Evolutionary conservation across 1,284 basidiomycete genomes (phyloP), one percentile per base, ranked within the genome.

Genomic region (Tremellales sp.): DNA sequence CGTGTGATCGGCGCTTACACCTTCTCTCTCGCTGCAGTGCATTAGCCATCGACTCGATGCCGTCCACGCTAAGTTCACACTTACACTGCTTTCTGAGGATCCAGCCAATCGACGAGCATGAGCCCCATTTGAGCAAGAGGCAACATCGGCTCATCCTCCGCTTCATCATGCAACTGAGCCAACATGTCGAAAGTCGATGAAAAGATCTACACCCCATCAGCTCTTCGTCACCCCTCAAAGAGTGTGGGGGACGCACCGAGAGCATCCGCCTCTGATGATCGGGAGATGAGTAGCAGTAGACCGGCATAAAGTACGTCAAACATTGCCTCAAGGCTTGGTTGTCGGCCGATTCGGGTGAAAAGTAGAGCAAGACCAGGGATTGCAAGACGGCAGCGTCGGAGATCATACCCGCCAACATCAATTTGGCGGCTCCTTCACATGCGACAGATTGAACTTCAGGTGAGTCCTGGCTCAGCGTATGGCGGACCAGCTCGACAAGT

Each of bases 301-400:
- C 85, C 0, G 92, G 91, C 75, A 98, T 85, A 78, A 97, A 97
- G 75, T 97, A 97, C 17, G 90, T 86, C 23, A 98, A 77, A 68
- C 92, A 97, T 73, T 97, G 94, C 47, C 91, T 79, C 25, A 97
- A 77, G 54, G 90, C 82, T 62, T 88, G 86, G 65, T 97, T 97
- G 35, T 84, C 81, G 12, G 78, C 79, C 0, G 91, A 96, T 52
- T 89, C 84, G 1, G 90, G 89, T 0, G 87, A 89, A 58, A 97
- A 83, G 74, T 94, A 98, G 21, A 86, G 80, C 25, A 91, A 74
- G 1, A 92, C 81, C 2, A 97, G 80, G 49, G 82, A 84, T 58
- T 83, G 81, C 22, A 97, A 75, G 1, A 94, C 82, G 88, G 79
- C 80, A 29, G 84, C 79, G 59, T 94, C 88, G 4, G 79, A 79